Percentiles rank a stretch among this genome's conserved stretches.
Evolutionary conservation across 2,329 filamentous ascomycete genomes (phyloP).

Genomic region (Trichocomaceae sp.): DNA sequence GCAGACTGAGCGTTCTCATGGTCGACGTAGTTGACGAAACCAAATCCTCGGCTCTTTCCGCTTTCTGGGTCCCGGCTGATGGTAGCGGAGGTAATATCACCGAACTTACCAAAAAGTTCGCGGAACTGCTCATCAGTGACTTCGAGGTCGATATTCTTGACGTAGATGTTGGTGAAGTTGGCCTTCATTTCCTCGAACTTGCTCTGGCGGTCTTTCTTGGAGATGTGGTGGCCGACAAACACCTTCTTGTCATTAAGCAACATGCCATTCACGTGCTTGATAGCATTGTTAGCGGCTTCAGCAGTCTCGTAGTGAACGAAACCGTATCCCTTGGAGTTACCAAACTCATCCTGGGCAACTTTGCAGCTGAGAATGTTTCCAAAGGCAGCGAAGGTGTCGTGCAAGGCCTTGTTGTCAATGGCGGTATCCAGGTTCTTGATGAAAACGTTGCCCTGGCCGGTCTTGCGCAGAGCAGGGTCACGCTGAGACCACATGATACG

Average conservation of each 20-base stretch:
- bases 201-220: conserved; percentile 99
- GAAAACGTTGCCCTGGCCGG: conserved; percentile 97
- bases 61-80: conserved; percentile 77
- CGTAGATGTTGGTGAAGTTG: conserved; percentile 99
- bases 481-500: conserved; percentile 99
- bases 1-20: conserved; percentile 81
- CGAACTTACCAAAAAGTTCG: conserved; percentile 81
- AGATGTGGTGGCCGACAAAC: conserved; percentile 97
- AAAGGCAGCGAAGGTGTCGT: conserved; percentile 98
- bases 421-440: conserved; percentile 99
- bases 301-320: conserved; percentile 99
- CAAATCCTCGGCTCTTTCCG: conserved; percentile 90
- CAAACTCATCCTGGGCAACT: conserved; percentile 94
- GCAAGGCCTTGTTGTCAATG: conserved; percentile 99
- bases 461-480: conserved; percentile 98
- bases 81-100: conserved; percentile 91
- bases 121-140: conserved; percentile 92
- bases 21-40: conserved; percentile 91
- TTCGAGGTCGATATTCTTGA: conserved; percentile 90
- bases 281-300: conserved; percentile 90
- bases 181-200: conserved; percentile 99
- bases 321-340: conserved; percentile 96
- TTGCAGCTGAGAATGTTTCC: conserved; percentile 99
- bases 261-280: conserved; percentile 99
- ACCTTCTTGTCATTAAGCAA: conserved; percentile 99